Evolutionary conservation across 352 stramenopile species (phyloP).

Genomic region (Pilasporangium apinafurcum): DNA sequence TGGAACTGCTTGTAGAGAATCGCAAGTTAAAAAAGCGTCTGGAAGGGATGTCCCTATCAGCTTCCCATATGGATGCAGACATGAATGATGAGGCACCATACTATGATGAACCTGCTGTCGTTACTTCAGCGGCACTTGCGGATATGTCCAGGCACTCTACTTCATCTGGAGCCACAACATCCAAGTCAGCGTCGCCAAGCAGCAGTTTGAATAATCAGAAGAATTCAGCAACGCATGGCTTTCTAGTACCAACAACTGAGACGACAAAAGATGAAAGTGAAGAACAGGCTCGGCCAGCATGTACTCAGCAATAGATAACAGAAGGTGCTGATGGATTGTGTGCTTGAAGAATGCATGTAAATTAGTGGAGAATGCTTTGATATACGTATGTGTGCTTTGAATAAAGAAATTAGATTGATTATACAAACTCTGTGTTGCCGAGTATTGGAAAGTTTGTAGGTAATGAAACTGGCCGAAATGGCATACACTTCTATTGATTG

Average conservation of each 20-base stretch:
- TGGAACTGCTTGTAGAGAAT: constrained; percentile 56
- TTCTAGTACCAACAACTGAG: constrained; percentile 17
- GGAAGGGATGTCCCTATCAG: constrained; percentile 2
- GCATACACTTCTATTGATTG: too few species aligned
- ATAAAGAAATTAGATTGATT: too few species aligned
- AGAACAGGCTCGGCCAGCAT: constrained; percentile 25
- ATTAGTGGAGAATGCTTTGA: too few species aligned
- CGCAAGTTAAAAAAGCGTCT: constrained; percentile 49
- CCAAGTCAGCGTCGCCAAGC: background rate
- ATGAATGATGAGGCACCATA: constrained; percentile 10
- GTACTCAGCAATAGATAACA: constrained; percentile 49
- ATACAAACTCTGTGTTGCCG: too few species aligned
- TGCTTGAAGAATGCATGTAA: too few species aligned
- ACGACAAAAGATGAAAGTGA: constrained; percentile 20
- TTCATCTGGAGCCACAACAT: background rate
- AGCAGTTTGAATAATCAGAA: background rate
- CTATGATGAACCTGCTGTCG: constrained; percentile 18
- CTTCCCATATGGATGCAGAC: background rate
- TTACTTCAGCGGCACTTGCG: constrained; percentile 6
- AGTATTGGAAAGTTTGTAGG: too few species aligned
- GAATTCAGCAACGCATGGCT: constrained; percentile 8
- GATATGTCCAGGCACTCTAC: background rate
- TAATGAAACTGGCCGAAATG: too few species aligned
- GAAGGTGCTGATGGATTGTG: too few species aligned
- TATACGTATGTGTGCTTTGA: too few species aligned